Conservation (phyloP, 208 protist genomes). For the Trypanosoma rangeli region DNA sequence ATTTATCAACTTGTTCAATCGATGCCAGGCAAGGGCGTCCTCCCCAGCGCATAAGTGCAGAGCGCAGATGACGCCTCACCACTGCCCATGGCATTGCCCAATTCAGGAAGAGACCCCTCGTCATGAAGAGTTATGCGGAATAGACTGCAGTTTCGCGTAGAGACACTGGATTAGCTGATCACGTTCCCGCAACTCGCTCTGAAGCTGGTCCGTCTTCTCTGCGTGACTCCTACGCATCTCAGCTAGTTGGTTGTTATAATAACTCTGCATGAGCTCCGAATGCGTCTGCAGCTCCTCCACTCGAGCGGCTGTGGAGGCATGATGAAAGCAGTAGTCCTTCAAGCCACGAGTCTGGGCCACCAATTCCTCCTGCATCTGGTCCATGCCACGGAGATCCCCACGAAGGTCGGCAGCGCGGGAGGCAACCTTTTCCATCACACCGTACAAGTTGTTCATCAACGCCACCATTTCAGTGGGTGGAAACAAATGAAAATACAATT, state of each 20-base stretch:
- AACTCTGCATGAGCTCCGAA: constrained; percentile 48
- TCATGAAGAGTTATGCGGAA: background rate
- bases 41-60: background rate
- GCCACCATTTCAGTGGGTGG: constrained; percentile 80
- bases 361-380: constrained; percentile 60
- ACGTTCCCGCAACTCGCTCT: constrained; percentile 56
- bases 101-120: background rate
- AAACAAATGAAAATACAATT: constrained; percentile 79
- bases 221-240: constrained; percentile 38
- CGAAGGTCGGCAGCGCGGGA: constrained; percentile 55
- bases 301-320: constrained; percentile 30
- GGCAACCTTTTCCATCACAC: constrained; percentile 76
- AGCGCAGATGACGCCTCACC: background rate
- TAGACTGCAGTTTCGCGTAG: constrained; percentile 28
- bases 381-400: constrained; percentile 54
- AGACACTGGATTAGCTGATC: constrained; percentile 67
- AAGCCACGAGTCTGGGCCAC: constrained; percentile 50
- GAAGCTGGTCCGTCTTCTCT: constrained; percentile 50
- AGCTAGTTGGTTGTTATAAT: constrained; percentile 44
- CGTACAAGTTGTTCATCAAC: constrained; percentile 86
- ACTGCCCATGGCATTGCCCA: no score
- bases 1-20: constrained; percentile 1
- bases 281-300: constrained; percentile 61
- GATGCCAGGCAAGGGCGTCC: background rate
- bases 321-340: constrained; percentile 56